These are phyloP conservation scores for Heterobasidion occidentale DNA, from an alignment of 1,284 basidiomycete genomes.

Conservation along the genomic window DNA sequence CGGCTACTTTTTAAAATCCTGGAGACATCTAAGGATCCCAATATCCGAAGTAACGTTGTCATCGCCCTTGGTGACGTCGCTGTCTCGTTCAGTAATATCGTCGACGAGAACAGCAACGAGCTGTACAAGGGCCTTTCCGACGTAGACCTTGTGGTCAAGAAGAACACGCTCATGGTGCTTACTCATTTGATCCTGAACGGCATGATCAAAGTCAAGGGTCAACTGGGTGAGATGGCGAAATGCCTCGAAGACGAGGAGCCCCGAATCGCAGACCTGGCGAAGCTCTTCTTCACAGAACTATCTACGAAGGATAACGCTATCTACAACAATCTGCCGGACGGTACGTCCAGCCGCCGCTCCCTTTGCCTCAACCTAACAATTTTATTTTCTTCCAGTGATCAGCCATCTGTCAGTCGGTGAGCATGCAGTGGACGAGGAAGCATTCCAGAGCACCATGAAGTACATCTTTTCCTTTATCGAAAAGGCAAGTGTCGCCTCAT, in stretches of 20 bases:
- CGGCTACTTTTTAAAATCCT: constrained; percentile 89
- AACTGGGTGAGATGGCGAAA: constrained; percentile 99
- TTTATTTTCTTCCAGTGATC: constrained; percentile 55
- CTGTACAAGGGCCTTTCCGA: constrained; percentile 93
- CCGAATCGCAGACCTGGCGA: constrained; percentile 88
- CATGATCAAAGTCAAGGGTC: constrained; percentile 99
- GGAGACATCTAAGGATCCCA: constrained; percentile 83
- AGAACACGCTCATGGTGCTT: constrained; percentile 98
- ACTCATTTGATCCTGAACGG: constrained; percentile 97
- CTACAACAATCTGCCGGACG: constrained; percentile 96
- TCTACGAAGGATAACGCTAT: constrained; percentile 99
- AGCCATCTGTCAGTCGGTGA: constrained; percentile 89
- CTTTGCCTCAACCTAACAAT: neutral
- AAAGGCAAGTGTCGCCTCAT: constrained; percentile 51
- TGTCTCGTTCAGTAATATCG: constrained; percentile 91
- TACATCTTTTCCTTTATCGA: constrained; percentile 98
- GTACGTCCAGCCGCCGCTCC: constrained; percentile 27
- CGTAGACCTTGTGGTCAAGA: constrained; percentile 86
- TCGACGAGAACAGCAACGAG: constrained; percentile 95
- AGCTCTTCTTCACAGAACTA: constrained; percentile 94
- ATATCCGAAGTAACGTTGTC: constrained; percentile 91
- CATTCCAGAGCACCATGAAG: constrained; percentile 88
- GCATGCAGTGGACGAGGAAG: constrained; percentile 91
- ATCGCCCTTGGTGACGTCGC: constrained; percentile 97
- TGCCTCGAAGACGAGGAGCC: constrained; percentile 92